phyloP scores from a whole-genome alignment of 805 yeast species.

The Starmerella apis region DNA sequence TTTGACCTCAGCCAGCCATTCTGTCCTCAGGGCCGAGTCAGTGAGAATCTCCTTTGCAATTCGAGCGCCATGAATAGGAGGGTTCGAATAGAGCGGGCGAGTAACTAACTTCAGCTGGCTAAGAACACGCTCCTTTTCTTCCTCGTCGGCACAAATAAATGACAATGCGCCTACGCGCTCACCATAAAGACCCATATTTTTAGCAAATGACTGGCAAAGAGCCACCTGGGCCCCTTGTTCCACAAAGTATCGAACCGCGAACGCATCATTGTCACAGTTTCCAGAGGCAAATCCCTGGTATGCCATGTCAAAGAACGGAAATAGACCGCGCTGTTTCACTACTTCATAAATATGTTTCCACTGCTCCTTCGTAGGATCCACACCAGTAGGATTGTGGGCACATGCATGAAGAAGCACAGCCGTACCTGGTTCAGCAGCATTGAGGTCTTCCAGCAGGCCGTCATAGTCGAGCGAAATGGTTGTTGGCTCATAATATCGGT shows the following conservation, averaged over 20 bases:
- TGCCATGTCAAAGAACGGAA: conserved; percentile 86
- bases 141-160: conserved; percentile 41
- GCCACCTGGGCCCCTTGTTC: conserved; percentile 35
- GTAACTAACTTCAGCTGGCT: conserved; percentile 76
- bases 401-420: conserved; percentile 81
- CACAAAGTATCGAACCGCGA: conserved; percentile 40
- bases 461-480: conserved; percentile 56
- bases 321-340: conserved; percentile 46
- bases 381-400: conserved; percentile 95
- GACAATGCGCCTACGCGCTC: conserved; percentile 85
- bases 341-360: conserved; percentile 69
- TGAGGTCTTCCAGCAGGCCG: conserved; percentile 51
- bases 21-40: conserved; percentile 45
- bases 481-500: conserved; percentile 58
- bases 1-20: conserved; percentile 76
- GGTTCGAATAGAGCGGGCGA: conserved; percentile 83
- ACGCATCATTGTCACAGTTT: conserved; percentile 61
- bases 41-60: conserved; percentile 70
- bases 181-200: conserved; percentile 91
- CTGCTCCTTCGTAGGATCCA: conserved; percentile 73
- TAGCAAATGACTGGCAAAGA: conserved; percentile 87
- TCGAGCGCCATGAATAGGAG: conserved; percentile 89
- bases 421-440: conserved; percentile 46
- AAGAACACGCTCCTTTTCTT: conserved; percentile 35
- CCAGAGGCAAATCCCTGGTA: conserved; percentile 95